phyloP scores from a whole-genome alignment of 805 yeast species.

The Lipomyces japonicus region DNA sequence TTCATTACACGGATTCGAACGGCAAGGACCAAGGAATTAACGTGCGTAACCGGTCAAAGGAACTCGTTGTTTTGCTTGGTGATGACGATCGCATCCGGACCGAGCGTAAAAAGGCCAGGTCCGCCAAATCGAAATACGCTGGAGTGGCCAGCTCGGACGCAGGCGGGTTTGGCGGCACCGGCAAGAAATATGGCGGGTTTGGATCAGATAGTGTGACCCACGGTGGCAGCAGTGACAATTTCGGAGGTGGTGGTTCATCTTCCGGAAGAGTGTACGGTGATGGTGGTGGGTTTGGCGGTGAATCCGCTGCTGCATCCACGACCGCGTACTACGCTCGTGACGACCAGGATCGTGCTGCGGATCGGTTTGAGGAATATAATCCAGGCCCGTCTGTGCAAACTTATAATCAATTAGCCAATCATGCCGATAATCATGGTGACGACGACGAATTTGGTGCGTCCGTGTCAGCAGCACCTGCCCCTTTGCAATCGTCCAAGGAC shows the following conservation, averaged over 20 bases:
- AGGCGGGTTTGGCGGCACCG: conserved; percentile 33
- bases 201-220: conserved; percentile 36
- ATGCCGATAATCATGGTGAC: conserved; percentile 3
- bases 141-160: conserved; percentile 54
- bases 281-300: conserved; percentile 38
- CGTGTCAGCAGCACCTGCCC: conserved; percentile 32
- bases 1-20: conserved; percentile 89
- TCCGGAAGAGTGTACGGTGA: conserved; percentile 42
- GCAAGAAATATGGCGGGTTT: conserved; percentile 36
- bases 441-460: conserved; percentile 31
- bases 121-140: conserved; percentile 74
- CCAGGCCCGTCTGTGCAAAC: conserved; percentile 15
- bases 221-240: conserved; percentile 31
- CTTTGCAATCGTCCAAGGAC: conserved; percentile 17
- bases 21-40: conserved; percentile 96
- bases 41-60: conserved; percentile 86
- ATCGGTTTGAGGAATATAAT: conserved; percentile 31
- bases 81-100: conserved; percentile 73
- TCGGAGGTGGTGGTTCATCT: conserved; percentile 37
- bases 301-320: neutral
- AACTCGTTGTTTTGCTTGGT: conserved; percentile 62
- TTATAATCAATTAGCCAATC: conserved; percentile 5
- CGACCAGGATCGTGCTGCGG: conserved; percentile 4
- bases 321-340: neutral
- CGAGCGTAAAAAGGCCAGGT: conserved; percentile 88